Base-by-base conservation (phyloP, 495 filamentous ascomycete species). In the Daldinia concentrica region DNA sequence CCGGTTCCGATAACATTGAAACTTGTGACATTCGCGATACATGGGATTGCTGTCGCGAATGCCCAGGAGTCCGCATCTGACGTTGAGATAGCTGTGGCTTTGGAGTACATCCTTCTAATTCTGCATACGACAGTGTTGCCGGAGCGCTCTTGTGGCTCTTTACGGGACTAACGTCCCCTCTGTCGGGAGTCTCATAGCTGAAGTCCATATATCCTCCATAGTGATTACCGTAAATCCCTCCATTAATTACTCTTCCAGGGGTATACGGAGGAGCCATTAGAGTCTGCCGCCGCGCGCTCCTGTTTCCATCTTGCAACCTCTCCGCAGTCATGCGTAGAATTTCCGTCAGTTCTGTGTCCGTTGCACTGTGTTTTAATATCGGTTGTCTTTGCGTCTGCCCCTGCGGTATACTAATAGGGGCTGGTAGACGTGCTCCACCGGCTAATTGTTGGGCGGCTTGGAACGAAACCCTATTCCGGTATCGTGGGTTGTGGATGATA, bases 281-380 rank as follows among this genome's bases (percentile, higher is more conserved):
- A 2, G 72, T 76, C 62, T 80, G 71, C 26, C 78, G 66, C 32
- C 71, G 64, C 14, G 72, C 50, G 43, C 76, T 77, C 15, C 64
- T 39, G 14, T 52, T 66, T 7, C 81, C 81, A 39, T 79, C 78
- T 19, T 78, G 78, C n/a, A 84, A 67, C 30, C 79, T 73, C 69
- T 81, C 75, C 27, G 82, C 82, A 0, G 82, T 84, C 29, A 79
- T 80, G 17, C 71, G 76, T 22, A 84, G 66, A 24, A 84, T 84
- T 39, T 81, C 74, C 2, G 80, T 72, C 26, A 84, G 61, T 2
- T 79, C 80, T 32, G 80, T 78, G 55, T 83, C 81, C 3, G 82
- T 81, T 34, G 74, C 79, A 50, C 61, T 65, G 34, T 79, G 71
- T 52, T 74, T 71, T 22, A 69, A 63, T 15, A 68, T 68, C 5